Evolutionary conservation across 495 filamentous ascomycete species (phyloP), one percentile per base, ranked within the genome.

Genomic region (Hyaloscypha bicolor): DNA sequence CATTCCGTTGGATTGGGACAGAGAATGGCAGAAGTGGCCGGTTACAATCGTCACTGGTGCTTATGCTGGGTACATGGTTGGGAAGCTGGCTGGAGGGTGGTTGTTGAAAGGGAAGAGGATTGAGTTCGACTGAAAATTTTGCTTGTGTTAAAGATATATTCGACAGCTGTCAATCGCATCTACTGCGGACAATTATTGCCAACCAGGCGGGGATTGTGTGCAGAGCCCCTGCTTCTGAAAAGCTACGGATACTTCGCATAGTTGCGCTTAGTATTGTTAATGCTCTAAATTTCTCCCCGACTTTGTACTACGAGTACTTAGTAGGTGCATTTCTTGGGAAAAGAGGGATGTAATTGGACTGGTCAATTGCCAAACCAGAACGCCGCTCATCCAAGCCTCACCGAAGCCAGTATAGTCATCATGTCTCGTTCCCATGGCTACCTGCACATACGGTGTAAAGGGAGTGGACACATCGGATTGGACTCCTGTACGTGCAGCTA

Each of bases 11-110:
- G 95, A 97, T 76, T 97, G 94, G 93, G 92, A 82, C 73, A 88
- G 95, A 25, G 93, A 96, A 69, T 99, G 95, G 95, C 95, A 99
- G 84, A 92, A 90, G 75, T 99, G 93, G 89, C 95, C 95, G 3
- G 91, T 98, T 37, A 98, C 95, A 0, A 91, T 99, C 62, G 73
- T 93, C 2, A 82, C 82, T 0, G 91, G 91, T 9, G 87, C 86
- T 12, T 93, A 92, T 78, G 71, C 86, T 22, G 91, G 91, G 5
- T 90, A 83, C 76, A 81, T 80, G 5, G 63, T 88, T 29, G 90
- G 91, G 14, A 87, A 88, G 64, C 69, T 87, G 63, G 68, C 83
- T 6, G 88, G 89, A 22, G 82, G 84, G n/a, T 81, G 81, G 48
- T 61, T 86, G 42, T 68, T 88, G 55, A 88, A 81, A 69, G 91